Evolutionary conservation across 2,329 filamentous ascomycete species (phyloP).

Genomic region (Ceratocystis harringtonii): DNA sequence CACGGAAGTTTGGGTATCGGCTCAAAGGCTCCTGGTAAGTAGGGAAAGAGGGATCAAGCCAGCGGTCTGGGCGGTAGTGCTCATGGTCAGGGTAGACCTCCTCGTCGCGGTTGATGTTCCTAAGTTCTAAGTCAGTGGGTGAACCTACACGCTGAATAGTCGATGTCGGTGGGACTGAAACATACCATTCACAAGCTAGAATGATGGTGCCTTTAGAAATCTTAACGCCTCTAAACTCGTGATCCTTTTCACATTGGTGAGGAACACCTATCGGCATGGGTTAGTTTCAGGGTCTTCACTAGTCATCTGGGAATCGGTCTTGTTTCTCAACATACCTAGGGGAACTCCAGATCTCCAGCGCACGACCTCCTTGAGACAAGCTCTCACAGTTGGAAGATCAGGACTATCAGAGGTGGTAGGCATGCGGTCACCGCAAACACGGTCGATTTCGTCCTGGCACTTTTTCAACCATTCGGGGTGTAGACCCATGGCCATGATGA

Average conservation of each 20-base stretch:
- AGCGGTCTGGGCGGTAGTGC: conserved; percentile 45
- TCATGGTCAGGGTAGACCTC: conserved; percentile 49
- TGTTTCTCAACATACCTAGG: conserved; percentile 26
- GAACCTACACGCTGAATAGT: not conserved
- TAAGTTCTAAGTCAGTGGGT: conserved; percentile 20
- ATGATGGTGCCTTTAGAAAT: conserved; percentile 36
- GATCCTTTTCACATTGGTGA: conserved; percentile 34
- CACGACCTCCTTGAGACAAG: conserved; percentile 43
- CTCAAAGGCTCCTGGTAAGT: conserved; percentile 51
- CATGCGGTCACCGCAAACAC: conserved; percentile 38
- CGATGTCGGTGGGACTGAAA: not conserved
- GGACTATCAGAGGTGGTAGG: conserved; percentile 36
- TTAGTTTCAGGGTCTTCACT: not conserved
- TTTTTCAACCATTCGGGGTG: conserved; percentile 38
- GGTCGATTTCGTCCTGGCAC: conserved; percentile 42
- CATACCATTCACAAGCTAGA: conserved; percentile 36
- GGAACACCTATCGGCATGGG: conserved; percentile 26
- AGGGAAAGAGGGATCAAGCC: conserved; percentile 46
- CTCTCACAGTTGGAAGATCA: conserved; percentile 37
- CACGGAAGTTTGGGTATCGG: conserved; percentile 46
- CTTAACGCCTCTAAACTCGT: conserved; percentile 32
- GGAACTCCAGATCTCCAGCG: conserved; percentile 43
- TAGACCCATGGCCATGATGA: conserved; percentile 37
- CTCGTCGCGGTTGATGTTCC: conserved; percentile 43
- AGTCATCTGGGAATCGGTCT: not conserved